Evolutionary conservation across 306 rosid species (phyloP).

Genomic region (Lablab purpureus): DNA sequence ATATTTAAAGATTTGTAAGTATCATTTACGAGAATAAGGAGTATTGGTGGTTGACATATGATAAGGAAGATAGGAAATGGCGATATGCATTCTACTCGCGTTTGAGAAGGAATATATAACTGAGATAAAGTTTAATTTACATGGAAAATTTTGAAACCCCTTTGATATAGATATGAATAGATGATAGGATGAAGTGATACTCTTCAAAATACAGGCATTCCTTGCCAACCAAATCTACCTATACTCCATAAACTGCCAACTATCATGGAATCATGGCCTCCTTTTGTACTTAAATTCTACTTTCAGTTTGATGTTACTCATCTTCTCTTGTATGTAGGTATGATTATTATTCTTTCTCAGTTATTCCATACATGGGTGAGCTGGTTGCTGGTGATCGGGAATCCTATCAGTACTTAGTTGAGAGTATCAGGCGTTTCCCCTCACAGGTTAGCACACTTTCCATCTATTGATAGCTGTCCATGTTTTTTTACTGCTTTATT

Average conservation of each 20-base stretch:
- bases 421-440: conserved; percentile 90
- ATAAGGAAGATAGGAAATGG: conserved; percentile 12
- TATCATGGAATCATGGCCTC: conserved; percentile 33
- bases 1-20: conserved; percentile 88
- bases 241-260: conserved; percentile 9
- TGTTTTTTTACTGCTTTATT: conserved; percentile 22
- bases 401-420: conserved; percentile 96
- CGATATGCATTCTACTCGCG: conserved; percentile 31
- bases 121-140: conserved; percentile 4
- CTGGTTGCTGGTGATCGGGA: conserved; percentile 81
- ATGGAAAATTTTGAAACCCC: background rate
- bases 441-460: conserved; percentile 68
- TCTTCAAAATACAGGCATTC: conserved; percentile 32
- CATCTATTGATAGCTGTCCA: conserved; percentile 32
- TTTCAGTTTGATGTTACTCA: conserved; percentile 35
- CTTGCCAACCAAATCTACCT: conserved; percentile 16
- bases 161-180: conserved; percentile 9
- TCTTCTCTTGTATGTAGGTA: conserved; percentile 71
- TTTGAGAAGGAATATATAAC: conserved; percentile 37
- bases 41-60: conserved; percentile 27
- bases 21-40: conserved; percentile 35
- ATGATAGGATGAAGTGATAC: conserved; percentile 18
- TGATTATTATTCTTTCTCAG: conserved; percentile 77
- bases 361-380: conserved; percentile 84
- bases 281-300: conserved; percentile 22